phyloP scores from a whole-genome alignment of 441 rosid genomes.

The Hura crepitans region DNA sequence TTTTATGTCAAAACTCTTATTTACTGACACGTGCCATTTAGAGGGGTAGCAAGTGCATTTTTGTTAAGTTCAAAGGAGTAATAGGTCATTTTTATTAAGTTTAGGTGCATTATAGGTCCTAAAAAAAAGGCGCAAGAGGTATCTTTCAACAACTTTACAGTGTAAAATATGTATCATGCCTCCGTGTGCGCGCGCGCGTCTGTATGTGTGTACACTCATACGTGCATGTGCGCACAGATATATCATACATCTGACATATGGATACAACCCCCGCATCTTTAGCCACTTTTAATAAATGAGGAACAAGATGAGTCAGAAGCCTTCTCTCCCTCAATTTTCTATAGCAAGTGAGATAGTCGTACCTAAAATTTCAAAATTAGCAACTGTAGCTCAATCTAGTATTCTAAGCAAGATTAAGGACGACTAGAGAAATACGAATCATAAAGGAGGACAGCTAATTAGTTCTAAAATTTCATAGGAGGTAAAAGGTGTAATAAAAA shows the following conservation, averaged over 20 bases:
- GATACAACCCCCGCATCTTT: neutral
- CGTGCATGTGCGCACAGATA: too few species aligned
- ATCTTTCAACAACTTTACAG: too few species aligned
- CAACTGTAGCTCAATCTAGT: neutral
- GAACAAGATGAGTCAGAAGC: neutral
- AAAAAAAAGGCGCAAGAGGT: too few species aligned
- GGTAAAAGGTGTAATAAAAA: neutral
- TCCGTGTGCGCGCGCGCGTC: too few species aligned
- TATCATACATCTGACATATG: neutral
- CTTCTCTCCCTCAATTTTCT: neutral
- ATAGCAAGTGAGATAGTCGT: neutral
- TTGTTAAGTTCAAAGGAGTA: too few species aligned
- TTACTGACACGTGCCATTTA: too few species aligned
- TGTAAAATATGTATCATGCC: too few species aligned
- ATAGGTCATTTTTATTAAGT: too few species aligned
- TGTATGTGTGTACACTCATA: too few species aligned
- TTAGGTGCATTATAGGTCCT: too few species aligned
- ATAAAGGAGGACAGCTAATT: neutral
- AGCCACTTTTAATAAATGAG: neutral
- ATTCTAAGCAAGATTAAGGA: neutral
- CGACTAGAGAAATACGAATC: neutral
- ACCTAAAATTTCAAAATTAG: neutral
- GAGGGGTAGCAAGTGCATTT: too few species aligned
- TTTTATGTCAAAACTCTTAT: too few species aligned
- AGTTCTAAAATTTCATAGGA: neutral